Percentiles rank a stretch among this genome's conserved stretches.
phyloP scores from a whole-genome alignment of 2,329 filamentous ascomycete species.

The Coniochaeta prunicola region DNA sequence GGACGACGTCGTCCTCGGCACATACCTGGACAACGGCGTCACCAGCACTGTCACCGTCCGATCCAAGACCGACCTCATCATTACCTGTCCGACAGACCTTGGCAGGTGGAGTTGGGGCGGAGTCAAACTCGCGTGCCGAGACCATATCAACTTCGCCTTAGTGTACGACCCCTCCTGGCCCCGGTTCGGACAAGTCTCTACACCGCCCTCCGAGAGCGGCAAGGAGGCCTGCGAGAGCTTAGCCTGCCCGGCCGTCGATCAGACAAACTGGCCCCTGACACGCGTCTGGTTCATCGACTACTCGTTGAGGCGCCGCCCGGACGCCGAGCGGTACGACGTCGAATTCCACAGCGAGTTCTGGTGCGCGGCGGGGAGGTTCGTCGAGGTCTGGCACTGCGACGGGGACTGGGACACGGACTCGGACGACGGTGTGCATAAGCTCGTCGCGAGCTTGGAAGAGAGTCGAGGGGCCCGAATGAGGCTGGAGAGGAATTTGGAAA shows the following conservation, averaged over 20 bases:
- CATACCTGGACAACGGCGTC: background rate
- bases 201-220: background rate
- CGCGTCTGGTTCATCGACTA: background rate
- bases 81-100: background rate
- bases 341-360: background rate
- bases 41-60: background rate
- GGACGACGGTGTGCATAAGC: background rate
- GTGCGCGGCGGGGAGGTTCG: background rate
- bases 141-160: background rate
- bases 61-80: background rate
- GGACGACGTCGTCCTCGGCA: background rate
- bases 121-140: background rate
- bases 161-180: background rate
- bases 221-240: background rate
- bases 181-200: background rate
- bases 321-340: background rate
- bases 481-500: background rate
- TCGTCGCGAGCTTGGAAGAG: background rate
- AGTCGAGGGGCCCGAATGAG: background rate
- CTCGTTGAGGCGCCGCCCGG: background rate
- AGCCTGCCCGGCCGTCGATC: background rate
- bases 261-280: background rate
- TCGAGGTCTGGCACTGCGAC: background rate
- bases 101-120: background rate
- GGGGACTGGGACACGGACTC: background rate